phyloP scores from a whole-genome alignment of 2,329 filamentous ascomycete species.

The Aspergillus sp. region DNA sequence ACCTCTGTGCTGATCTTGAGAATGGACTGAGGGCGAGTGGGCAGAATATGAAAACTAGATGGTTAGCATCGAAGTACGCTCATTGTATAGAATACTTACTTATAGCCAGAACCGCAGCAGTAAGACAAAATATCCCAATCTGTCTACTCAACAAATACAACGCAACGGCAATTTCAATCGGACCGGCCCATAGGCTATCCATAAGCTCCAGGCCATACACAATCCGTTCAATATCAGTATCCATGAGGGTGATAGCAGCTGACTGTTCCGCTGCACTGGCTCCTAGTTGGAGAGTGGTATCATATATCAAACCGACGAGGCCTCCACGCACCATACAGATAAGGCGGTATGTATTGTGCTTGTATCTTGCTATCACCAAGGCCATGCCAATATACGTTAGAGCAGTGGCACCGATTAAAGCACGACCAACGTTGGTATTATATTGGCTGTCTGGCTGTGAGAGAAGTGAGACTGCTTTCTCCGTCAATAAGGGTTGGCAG shows the following conservation, averaged over 20 bases:
- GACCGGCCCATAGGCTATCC: slow-evolving; percentile 13
- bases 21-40: too few relatives aligned
- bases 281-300: slow-evolving; percentile 37
- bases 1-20: too few relatives aligned
- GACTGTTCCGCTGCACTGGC: slow-evolving; percentile 29
- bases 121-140: too few relatives aligned
- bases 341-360: slow-evolving; percentile 30
- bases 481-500: slow-evolving; percentile 21
- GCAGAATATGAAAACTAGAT: too few relatives aligned
- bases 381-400: slow-evolving; percentile 36
- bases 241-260: slow-evolving; percentile 44
- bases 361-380: slow-evolving; percentile 24
- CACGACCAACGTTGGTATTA: slow-evolving; percentile 21
- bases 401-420: slow-evolving; percentile 32
- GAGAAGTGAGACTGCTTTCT: slow-evolving; percentile 13
- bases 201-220: slow-evolving; percentile 7
- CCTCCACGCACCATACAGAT: slow-evolving; percentile 36
- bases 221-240: slow-evolving; percentile 39
- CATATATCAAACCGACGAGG: slow-evolving; percentile 43
- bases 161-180: slow-evolving; percentile 3
- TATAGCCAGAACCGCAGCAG: too few relatives aligned
- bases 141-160: slow-evolving; percentile 3
- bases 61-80: too few relatives aligned
- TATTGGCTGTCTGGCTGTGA: slow-evolving; percentile 5
- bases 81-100: too few relatives aligned